These are phyloP conservation scores for Backusella circina DNA, from an alignment of 192 early-diverging fungal species.

Conservation along the genomic window DNA sequence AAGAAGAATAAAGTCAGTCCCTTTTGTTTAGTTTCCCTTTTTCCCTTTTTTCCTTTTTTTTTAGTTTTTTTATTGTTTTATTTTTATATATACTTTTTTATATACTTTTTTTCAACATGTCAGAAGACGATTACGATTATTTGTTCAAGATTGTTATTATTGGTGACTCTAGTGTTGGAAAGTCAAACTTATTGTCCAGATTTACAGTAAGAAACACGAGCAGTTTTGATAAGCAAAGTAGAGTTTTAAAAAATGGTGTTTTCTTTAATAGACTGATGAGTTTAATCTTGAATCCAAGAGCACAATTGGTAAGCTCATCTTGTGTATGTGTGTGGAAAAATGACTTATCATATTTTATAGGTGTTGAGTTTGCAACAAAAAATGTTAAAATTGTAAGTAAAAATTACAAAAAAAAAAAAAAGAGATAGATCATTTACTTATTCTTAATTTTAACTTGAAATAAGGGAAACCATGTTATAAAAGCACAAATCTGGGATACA, in stretches of 20 bases:
- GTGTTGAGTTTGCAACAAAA: constrained; percentile 48
- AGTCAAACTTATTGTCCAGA: constrained; percentile 75
- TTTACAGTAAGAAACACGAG: constrained; percentile 54
- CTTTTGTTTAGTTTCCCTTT: background rate
- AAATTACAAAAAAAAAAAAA: background rate
- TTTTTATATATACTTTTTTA: too few species aligned
- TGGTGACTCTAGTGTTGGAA: constrained; percentile 80
- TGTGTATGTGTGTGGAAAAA: background rate
- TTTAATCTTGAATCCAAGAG: constrained; percentile 98
- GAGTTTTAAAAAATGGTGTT: background rate
- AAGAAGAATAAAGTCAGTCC: background rate
- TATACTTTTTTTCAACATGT: constrained; percentile 10
- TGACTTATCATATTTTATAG: constrained; percentile 1
- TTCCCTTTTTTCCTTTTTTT: constrained; percentile 21
- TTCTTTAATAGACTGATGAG: constrained; percentile 60
- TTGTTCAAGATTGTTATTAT: constrained; percentile 70
- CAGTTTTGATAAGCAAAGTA: background rate
- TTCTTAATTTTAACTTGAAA: too few species aligned
- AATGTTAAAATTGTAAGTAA: constrained; percentile 34
- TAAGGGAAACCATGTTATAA: constrained; percentile 17
- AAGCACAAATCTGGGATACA: constrained; percentile 69
- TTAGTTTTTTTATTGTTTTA: background rate
- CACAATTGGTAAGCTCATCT: constrained; percentile 70
- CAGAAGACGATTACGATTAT: constrained; percentile 67
- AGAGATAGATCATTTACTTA: background rate